Conservation (phyloP, 2,329 filamentous ascomycete genomes). For the Raffaelea albimanens region DNA sequence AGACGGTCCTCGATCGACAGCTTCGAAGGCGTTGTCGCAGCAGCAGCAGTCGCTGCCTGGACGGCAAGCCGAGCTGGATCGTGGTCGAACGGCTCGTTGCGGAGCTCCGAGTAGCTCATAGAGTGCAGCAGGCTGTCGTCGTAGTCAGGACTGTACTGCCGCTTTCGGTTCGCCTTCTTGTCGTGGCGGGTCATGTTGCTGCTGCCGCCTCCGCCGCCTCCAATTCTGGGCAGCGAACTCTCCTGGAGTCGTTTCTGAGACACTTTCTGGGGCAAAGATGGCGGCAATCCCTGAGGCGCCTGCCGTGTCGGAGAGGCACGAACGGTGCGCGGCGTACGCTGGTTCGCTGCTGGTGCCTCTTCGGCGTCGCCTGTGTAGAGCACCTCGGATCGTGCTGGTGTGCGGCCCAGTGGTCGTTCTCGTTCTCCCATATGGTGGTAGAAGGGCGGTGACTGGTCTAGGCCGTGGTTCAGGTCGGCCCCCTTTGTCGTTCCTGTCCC, state of each 20-base stretch:
- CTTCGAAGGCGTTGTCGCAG: slow-evolving; percentile 19
- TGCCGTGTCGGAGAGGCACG: neutral
- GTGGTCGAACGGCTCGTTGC: slow-evolving; percentile 44
- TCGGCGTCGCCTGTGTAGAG: slow-evolving; percentile 17
- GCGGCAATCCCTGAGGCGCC: slow-evolving; percentile 1
- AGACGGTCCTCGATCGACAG: slow-evolving; percentile 38
- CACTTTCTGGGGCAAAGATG: slow-evolving; percentile 16
- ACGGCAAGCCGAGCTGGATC: slow-evolving; percentile 40
- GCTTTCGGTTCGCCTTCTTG: slow-evolving; percentile 25
- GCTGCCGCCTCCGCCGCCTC: slow-evolving; percentile 2
- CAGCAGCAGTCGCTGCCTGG: slow-evolving; percentile 23
- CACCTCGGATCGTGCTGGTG: slow-evolving; percentile 9
- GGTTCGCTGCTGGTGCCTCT: slow-evolving; percentile 17
- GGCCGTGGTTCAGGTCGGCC: slow-evolving; percentile 13
- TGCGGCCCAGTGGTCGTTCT: slow-evolving; percentile 12
- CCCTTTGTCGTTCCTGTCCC: neutral
- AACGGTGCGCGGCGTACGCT: slow-evolving; percentile 15
- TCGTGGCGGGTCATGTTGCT: slow-evolving; percentile 5
- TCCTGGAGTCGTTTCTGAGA: slow-evolving; percentile 15
- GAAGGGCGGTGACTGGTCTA: slow-evolving; percentile 17
- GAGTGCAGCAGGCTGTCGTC: slow-evolving; percentile 42
- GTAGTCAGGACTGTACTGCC: slow-evolving; percentile 40
- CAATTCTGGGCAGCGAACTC: slow-evolving; percentile 11
- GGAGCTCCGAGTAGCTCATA: slow-evolving; percentile 44
- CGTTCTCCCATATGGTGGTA: too few relatives aligned